Evolutionary conservation across 352 stramenopile genomes (phyloP).

Genomic region (Globisporangium spiculum): DNA sequence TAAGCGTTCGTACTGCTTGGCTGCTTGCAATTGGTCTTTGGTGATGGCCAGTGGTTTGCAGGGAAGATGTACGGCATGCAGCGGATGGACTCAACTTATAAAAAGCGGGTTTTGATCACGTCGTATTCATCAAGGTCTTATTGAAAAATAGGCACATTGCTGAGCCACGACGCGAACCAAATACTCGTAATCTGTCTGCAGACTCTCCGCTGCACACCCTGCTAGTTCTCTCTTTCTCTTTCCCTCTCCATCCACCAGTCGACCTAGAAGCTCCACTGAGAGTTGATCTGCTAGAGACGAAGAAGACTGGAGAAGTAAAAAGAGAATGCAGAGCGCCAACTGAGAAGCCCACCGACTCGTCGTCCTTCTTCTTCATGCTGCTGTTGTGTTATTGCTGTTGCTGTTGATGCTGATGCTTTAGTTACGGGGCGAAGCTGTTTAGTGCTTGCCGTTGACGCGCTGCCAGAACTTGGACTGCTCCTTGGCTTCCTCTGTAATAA

Average conservation of each 20-base stretch:
- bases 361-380: neutral
- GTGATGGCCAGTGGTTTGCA: neutral
- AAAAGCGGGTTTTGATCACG: conserved; percentile 19
- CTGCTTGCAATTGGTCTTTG: neutral
- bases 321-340: neutral
- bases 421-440: conserved; percentile 26
- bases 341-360: conserved; percentile 1
- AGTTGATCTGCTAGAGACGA: neutral
- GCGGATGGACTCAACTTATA: neutral
- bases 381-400: neutral
- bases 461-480: conserved; percentile 87
- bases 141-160: conserved; percentile 2
- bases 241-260: neutral
- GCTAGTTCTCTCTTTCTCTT: neutral
- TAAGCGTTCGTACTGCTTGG: neutral
- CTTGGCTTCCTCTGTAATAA: conserved; percentile 69
- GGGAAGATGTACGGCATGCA: neutral
- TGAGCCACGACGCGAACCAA: conserved; percentile 1
- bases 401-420: neutral
- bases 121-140: conserved; percentile 30
- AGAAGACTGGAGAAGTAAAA: neutral
- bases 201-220: neutral
- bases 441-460: conserved; percentile 83
- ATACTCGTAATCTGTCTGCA: conserved; percentile 2
- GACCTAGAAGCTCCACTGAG: conserved; percentile 2